Evolutionary conservation across 225 moss, liverwort and hornwort genomes (phyloP).

Genomic region (Marchantia polymorpha): DNA sequence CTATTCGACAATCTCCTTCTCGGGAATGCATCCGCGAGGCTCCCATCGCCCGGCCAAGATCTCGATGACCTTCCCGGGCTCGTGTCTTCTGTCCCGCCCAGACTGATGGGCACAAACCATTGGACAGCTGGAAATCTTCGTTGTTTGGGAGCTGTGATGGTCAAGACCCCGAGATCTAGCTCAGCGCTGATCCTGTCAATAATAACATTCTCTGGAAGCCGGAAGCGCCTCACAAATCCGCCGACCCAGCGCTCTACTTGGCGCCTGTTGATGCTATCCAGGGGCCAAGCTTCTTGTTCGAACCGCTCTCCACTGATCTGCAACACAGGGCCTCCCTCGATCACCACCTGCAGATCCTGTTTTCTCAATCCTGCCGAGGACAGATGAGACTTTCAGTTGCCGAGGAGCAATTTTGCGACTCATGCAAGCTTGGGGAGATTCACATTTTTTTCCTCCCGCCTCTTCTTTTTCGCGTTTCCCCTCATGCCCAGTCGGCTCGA

Average conservation of each 20-base stretch:
- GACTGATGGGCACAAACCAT: constrained; percentile 32
- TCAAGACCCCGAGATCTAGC: constrained; percentile 39
- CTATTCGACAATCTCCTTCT: neutral
- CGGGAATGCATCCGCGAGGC: neutral
- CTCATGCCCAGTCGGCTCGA: no score
- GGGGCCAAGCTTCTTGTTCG: neutral
- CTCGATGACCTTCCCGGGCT: neutral
- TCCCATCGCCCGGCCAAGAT: neutral
- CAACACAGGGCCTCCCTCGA: constrained; percentile 26
- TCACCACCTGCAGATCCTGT: constrained; percentile 29
- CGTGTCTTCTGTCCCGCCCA: neutral
- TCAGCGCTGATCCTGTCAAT: constrained; percentile 27
- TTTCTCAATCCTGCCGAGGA: constrained; percentile 30
- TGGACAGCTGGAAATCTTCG: constrained; percentile 19
- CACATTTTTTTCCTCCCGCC: no score
- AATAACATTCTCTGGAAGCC: constrained; percentile 22
- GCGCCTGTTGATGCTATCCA: constrained; percentile 6
- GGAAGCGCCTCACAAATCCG: constrained; percentile 24
- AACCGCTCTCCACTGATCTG: constrained; percentile 28
- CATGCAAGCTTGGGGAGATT: no score
- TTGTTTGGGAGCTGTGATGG: constrained; percentile 31
- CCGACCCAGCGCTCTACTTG: constrained; percentile 15
- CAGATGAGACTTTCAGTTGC: neutral
- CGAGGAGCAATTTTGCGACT: no score
- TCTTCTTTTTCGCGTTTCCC: no score